Percentiles rank a stretch among this genome's conserved stretches.
Conservation (phyloP, 768 basidiomycete species). For the Boletus sp. region DNA sequence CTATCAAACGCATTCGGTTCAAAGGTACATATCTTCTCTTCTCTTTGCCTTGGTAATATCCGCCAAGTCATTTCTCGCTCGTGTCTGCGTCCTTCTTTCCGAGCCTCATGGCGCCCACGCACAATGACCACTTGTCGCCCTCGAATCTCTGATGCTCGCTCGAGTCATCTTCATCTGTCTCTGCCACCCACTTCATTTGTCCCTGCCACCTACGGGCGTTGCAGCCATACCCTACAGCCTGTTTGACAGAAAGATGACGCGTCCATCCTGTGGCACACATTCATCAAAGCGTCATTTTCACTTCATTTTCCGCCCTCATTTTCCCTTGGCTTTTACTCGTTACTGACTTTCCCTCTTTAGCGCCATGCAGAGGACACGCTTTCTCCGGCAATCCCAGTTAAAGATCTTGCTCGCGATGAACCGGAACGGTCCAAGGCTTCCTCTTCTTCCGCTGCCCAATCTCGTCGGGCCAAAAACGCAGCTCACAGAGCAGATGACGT, state of each 20-base stretch:
- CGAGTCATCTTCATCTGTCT: not conserved
- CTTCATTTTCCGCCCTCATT: not conserved
- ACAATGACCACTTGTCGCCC: not conserved
- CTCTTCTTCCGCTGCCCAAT: slow-evolving; percentile 78
- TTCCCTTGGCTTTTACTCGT: not conserved
- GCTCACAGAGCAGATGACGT: slow-evolving; percentile 88
- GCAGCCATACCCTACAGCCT: not conserved
- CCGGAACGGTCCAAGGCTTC: slow-evolving; percentile 56
- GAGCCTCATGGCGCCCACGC: slow-evolving; percentile 17
- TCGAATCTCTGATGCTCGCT: not conserved
- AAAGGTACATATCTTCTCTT: slow-evolving; percentile 46
- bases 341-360: slow-evolving; percentile 28
- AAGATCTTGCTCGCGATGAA: slow-evolving; percentile 59
- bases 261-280: not conserved
- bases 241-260: not conserved
- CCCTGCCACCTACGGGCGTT: not conserved
- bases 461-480: slow-evolving; percentile 86
- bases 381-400: slow-evolving; percentile 43
- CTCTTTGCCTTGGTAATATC: not conserved
- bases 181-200: slow-evolving; percentile 5
- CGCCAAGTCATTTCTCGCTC: slow-evolving; percentile 4
- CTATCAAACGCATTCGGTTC: slow-evolving; percentile 65
- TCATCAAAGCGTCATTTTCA: not conserved
- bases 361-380: slow-evolving; percentile 44
- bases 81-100: slow-evolving; percentile 8